Conservation (phyloP, 2,329 filamentous ascomycete species). For the Diaporthe sp. region DNA sequence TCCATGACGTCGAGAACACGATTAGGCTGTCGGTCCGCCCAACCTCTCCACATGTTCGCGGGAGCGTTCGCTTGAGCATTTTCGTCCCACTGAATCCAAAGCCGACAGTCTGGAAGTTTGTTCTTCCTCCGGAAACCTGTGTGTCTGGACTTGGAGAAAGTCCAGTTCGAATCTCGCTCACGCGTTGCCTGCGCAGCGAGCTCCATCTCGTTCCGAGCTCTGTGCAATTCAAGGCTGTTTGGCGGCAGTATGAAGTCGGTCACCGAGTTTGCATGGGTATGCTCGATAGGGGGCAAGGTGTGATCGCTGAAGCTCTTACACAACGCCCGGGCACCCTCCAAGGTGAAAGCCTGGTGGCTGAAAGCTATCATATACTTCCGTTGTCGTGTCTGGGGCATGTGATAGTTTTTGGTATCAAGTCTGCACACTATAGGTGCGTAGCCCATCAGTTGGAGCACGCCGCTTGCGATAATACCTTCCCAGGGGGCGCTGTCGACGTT, state of each 20-base stretch:
- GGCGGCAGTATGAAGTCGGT: constrained; percentile 71
- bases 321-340: constrained; percentile 44
- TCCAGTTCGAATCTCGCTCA: constrained; percentile 60
- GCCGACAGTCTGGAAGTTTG: constrained; percentile 61
- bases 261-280: constrained; percentile 72
- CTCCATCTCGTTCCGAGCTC: constrained; percentile 62
- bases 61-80: constrained; percentile 31
- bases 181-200: constrained; percentile 47
- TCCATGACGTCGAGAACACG: constrained; percentile 77
- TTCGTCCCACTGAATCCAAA: constrained; percentile 31
- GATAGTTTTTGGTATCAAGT: constrained; percentile 78
- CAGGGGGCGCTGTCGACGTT: constrained; percentile 76
- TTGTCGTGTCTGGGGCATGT: constrained; percentile 77
- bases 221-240: constrained; percentile 66
- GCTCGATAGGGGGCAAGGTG: constrained; percentile 60
- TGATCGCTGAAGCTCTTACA: constrained; percentile 55
- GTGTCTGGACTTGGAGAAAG: constrained; percentile 71
- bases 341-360: constrained; percentile 53
- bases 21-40: constrained; percentile 63
- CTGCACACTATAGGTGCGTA: constrained; percentile 65
- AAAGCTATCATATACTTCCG: constrained; percentile 72
- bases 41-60: constrained; percentile 55
- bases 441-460: constrained; percentile 57
- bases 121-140: constrained; percentile 55
- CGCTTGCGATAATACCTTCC: constrained; percentile 58